Evolutionary conservation across 2,329 filamentous ascomycete genomes (phyloP).

Genomic region (Pseudofabraea citricarpa): DNA sequence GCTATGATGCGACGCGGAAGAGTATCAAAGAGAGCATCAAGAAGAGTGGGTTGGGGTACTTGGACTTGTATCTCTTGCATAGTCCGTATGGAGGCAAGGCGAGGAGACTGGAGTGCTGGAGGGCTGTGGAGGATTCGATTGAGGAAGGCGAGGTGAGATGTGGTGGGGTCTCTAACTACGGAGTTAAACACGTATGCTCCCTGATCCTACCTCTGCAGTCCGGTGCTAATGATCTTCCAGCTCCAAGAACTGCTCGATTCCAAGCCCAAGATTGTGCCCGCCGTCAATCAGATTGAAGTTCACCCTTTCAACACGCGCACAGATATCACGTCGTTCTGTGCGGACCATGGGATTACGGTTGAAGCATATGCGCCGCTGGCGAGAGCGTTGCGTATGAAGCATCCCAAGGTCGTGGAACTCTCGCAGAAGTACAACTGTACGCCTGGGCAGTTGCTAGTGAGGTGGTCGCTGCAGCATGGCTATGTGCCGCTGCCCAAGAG

Average conservation of each 20-base stretch:
- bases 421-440: conserved; percentile 66
- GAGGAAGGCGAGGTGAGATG: conserved; percentile 64
- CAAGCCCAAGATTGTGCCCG: conserved; percentile 51
- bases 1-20: conserved; percentile 62
- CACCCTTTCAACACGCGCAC: conserved; percentile 77
- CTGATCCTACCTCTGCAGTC: background rate
- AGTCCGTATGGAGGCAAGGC: conserved; percentile 70
- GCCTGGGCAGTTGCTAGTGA: conserved; percentile 67
- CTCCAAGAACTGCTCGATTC: conserved; percentile 25
- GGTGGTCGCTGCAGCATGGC: conserved; percentile 73
- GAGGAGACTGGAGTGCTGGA: conserved; percentile 68
- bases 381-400: conserved; percentile 63
- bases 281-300: conserved; percentile 77
- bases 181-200: conserved; percentile 61
- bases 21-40: conserved; percentile 63
- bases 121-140: conserved; percentile 71
- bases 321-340: conserved; percentile 62
- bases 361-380: conserved; percentile 79
- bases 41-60: conserved; percentile 64
- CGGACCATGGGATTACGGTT: conserved; percentile 61
- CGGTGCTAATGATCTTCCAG: conserved; percentile 6
- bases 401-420: conserved; percentile 57
- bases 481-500: conserved; percentile 74
- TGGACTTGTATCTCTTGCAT: conserved; percentile 77
- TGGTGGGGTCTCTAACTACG: conserved; percentile 76